Evolutionary conservation across 257 asterid species (phyloP).

Genomic region (Petrea volubilis): DNA sequence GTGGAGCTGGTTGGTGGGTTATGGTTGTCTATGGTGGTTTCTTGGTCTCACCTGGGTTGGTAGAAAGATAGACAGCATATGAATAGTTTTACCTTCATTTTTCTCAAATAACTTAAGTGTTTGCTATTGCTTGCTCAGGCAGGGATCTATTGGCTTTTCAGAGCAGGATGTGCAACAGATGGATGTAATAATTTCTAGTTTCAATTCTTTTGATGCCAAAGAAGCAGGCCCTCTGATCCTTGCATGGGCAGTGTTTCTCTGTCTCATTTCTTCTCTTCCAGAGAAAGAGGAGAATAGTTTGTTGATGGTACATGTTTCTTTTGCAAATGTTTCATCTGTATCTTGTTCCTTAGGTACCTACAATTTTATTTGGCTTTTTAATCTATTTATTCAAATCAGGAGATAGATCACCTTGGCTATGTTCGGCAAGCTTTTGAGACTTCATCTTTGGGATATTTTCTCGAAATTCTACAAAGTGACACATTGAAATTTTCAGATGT

Average conservation of each 20-base stretch:
- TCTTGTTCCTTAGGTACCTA: slow-evolving; percentile 11
- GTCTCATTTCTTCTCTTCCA: slow-evolving; percentile 87
- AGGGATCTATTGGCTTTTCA: slow-evolving; percentile 70
- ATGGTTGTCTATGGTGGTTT: background rate
- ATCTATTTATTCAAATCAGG: slow-evolving; percentile 53
- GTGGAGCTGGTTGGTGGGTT: background rate
- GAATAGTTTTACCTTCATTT: background rate
- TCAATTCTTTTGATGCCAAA: slow-evolving; percentile 61
- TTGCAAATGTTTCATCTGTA: slow-evolving; percentile 14
- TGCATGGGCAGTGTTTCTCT: slow-evolving; percentile 94
- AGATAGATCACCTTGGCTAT: slow-evolving; percentile 77
- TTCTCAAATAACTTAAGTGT: slow-evolving; percentile 22
- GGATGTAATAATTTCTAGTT: slow-evolving; percentile 57
- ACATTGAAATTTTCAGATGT: slow-evolving; percentile 76
- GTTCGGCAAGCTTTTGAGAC: slow-evolving; percentile 94
- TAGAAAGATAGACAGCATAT: background rate
- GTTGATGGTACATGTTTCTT: slow-evolving; percentile 58
- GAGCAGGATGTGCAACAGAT: slow-evolving; percentile 75
- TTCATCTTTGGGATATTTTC: slow-evolving; percentile 69
- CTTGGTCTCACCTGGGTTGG: background rate
- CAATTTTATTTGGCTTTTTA: slow-evolving; percentile 8
- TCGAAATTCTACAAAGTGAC: slow-evolving; percentile 73
- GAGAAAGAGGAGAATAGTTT: slow-evolving; percentile 58
- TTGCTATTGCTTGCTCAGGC: slow-evolving; percentile 55
- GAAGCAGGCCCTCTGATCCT: slow-evolving; percentile 89